Evolutionary conservation across 2,329 filamentous ascomycete genomes (phyloP).

Genomic region (Aspergillus luchuensis): DNA sequence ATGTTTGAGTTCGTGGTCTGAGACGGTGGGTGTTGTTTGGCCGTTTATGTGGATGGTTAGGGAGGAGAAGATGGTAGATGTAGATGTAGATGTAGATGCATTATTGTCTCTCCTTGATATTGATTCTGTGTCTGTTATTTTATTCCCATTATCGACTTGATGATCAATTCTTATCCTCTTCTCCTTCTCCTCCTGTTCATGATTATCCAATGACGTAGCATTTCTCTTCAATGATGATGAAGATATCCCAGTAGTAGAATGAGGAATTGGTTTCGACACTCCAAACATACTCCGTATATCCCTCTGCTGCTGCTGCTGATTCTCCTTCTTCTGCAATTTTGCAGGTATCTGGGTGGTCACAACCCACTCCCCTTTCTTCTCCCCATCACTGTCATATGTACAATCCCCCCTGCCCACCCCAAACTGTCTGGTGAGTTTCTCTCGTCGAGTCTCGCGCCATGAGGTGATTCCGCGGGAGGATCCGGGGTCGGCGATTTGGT

Average conservation of each 20-base stretch:
- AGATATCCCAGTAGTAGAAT: too few species aligned
- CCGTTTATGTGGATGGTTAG: slow-evolving; percentile 85
- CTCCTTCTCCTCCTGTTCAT: slow-evolving; percentile 18
- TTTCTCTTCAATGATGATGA: too few species aligned
- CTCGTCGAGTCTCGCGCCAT: slow-evolving; percentile 71
- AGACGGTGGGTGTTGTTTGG: slow-evolving; percentile 76
- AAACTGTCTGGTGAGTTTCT: slow-evolving; percentile 73
- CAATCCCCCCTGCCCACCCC: slow-evolving; percentile 62
- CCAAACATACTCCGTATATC: slow-evolving; percentile 45
- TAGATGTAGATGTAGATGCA: neutral
- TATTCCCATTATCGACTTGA: too few species aligned
- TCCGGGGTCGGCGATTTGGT: slow-evolving; percentile 68
- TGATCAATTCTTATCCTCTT: slow-evolving; percentile 9
- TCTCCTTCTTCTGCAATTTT: too few species aligned
- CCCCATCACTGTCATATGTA: slow-evolving; percentile 48
- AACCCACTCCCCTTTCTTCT: neutral
- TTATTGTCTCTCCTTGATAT: too few species aligned
- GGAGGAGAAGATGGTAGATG: slow-evolving; percentile 62
- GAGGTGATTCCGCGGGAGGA: slow-evolving; percentile 59
- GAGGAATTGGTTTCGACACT: neutral
- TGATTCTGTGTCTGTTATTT: too few species aligned
- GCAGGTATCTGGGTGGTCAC: neutral
- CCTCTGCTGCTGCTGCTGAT: slow-evolving; percentile 34
- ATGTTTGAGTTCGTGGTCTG: slow-evolving; percentile 82
- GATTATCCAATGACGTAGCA: too few species aligned